phyloP scores from a whole-genome alignment of 495 filamentous ascomycete species.

The Aspergillus incahuasiensis region DNA sequence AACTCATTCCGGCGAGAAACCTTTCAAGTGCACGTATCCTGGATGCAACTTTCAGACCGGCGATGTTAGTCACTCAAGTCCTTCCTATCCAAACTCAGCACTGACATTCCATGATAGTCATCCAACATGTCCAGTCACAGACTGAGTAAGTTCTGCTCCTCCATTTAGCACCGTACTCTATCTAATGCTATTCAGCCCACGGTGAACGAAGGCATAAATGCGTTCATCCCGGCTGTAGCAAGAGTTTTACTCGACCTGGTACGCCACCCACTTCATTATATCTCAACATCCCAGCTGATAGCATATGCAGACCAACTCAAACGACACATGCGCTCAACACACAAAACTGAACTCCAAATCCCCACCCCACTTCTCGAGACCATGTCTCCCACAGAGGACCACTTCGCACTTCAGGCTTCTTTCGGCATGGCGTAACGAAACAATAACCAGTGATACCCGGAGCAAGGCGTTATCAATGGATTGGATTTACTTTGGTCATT shows the following conservation, averaged over 20 bases:
- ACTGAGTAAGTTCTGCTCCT: constrained; percentile 28
- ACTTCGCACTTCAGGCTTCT: constrained; percentile 20
- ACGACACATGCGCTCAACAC: constrained; percentile 41
- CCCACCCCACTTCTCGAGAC: constrained; percentile 2
- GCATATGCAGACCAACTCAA: constrained; percentile 39
- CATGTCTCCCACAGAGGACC: background rate
- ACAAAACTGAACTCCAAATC: constrained; percentile 30
- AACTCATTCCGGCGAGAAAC: constrained; percentile 49
- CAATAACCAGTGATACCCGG: background rate
- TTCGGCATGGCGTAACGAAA: constrained; percentile 14
- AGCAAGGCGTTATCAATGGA: constrained; percentile 1
- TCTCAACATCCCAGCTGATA: background rate
- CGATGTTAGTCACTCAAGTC: constrained; percentile 31
- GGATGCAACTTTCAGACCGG: constrained; percentile 46
- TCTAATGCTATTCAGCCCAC: constrained; percentile 32
- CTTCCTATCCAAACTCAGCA: background rate
- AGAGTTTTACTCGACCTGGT: constrained; percentile 48
- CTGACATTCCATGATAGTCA: constrained; percentile 24
- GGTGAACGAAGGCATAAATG: constrained; percentile 47
- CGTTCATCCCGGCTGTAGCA: constrained; percentile 36
- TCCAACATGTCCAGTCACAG: constrained; percentile 49
- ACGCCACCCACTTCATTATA: constrained; percentile 11
- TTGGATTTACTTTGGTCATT: background rate
- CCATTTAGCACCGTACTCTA: constrained; percentile 7
- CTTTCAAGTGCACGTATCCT: constrained; percentile 46